A percentile compares a stretch with the other conserved stretches of the same genome.
Conservation (phyloP, 2,329 filamentous ascomycete species). For the Hirsutella minnesotensis region DNA sequence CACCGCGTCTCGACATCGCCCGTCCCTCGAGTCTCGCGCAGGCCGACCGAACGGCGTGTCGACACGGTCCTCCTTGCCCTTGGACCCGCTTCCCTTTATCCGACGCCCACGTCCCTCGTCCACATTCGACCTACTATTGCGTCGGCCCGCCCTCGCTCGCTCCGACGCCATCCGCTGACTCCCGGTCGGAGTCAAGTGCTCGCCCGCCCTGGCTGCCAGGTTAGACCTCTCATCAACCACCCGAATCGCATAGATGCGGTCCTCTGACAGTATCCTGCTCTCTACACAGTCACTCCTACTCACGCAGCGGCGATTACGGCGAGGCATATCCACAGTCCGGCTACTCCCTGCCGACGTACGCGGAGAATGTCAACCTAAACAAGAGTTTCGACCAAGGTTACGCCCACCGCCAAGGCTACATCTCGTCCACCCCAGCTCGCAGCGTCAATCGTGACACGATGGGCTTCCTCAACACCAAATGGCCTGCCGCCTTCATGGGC, state of each 20-base stretch:
- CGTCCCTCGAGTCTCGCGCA: no score
- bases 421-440: constrained; percentile 18
- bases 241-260: constrained; percentile 25
- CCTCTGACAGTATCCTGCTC: constrained; percentile 21
- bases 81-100: neutral
- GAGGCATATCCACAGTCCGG: constrained; percentile 20
- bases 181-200: constrained; percentile 22
- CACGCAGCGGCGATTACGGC: constrained; percentile 17
- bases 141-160: neutral
- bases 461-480: constrained; percentile 71
- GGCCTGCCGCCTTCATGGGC: constrained; percentile 79
- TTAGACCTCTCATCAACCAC: constrained; percentile 28
- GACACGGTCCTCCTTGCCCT: no score
- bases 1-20: no score
- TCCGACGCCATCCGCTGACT: constrained; percentile 13
- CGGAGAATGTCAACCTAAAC: constrained; percentile 15
- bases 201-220: constrained; percentile 26
- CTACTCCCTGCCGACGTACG: constrained; percentile 13
- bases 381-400: constrained; percentile 21
- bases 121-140: neutral
- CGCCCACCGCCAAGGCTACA: constrained; percentile 24
- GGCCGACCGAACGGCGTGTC: no score
- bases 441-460: constrained; percentile 27
- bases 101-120: neutral
- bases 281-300: constrained; percentile 12